phyloP scores from a whole-genome alignment of 805 yeast species.

The Wickerhamomyces chaumierensis region DNA sequence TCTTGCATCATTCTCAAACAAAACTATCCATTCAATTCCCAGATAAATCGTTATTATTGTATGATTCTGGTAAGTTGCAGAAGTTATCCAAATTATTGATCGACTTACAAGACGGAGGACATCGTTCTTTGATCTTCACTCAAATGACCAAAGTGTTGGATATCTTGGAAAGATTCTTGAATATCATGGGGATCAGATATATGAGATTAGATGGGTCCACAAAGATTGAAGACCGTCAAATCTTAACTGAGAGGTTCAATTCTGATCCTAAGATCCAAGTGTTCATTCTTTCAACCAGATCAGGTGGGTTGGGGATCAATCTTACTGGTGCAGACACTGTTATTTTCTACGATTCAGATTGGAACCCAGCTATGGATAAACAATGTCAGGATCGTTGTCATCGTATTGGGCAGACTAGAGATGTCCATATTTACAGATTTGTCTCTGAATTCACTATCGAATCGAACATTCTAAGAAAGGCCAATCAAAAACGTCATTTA shows the following conservation, averaged over 20 bases:
- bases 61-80: conserved; percentile 95
- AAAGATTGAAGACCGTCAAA: conserved; percentile 91
- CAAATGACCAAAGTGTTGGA: conserved; percentile 98
- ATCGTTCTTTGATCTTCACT: conserved; percentile 88
- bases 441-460: conserved; percentile 96
- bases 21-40: conserved; percentile 91
- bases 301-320: conserved; percentile 97
- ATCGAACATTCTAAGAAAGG: conserved; percentile 85
- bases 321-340: conserved; percentile 98
- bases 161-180: conserved; percentile 83
- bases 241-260: conserved; percentile 86
- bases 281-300: conserved; percentile 86
- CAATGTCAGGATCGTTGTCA: conserved; percentile 99
- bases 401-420: conserved; percentile 96
- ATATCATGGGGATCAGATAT: conserved; percentile 88
- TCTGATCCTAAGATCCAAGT: conserved; percentile 79
- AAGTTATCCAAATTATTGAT: conserved; percentile 66
- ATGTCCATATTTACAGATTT: conserved; percentile 92
- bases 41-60: conserved; percentile 82
- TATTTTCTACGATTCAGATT: conserved; percentile 93
- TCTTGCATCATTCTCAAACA: conserved; percentile 75
- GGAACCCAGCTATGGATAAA: conserved; percentile 99
- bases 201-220: conserved; percentile 97
- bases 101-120: conserved; percentile 76
- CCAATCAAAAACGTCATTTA: conserved; percentile 86